phyloP scores from a whole-genome alignment of 345 rosid genomes.

The Acer saccharum region DNA sequence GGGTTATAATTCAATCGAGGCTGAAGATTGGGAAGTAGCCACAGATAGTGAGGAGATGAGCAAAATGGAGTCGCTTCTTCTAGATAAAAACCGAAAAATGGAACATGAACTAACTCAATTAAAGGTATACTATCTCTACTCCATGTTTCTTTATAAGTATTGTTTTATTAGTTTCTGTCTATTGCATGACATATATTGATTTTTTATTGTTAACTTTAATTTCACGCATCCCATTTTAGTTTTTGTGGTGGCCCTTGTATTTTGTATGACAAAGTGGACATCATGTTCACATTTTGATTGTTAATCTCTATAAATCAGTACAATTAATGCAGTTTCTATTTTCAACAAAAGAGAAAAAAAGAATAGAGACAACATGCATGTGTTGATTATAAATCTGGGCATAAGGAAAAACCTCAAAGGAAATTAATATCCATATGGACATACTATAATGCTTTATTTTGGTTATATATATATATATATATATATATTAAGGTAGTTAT shows the following conservation, averaged over 20 bases:
- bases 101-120: constrained; percentile 92
- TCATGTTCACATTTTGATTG: not conserved
- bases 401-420: not conserved
- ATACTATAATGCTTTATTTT: constrained; percentile 1
- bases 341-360: not conserved
- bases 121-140: constrained; percentile 53
- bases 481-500: not conserved
- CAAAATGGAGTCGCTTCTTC: constrained; percentile 98
- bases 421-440: not conserved
- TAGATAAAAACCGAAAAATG: constrained; percentile 95
- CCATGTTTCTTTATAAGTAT: constrained; percentile 16
- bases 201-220: not conserved
- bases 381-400: not conserved
- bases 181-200: not conserved
- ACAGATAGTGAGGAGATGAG: constrained; percentile 95
- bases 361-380: not conserved
- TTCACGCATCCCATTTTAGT: not conserved
- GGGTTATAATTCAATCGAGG: constrained; percentile 96
- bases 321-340: not conserved
- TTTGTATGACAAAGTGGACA: too few relatives aligned
- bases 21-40: constrained; percentile 99
- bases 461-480: not conserved
- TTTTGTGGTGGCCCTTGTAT: not conserved
- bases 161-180: constrained; percentile 15
- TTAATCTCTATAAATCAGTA: not conserved